Evolutionary conservation across 108 stramenopile genomes (phyloP).

Genomic region (Nitzschia sp.): DNA sequence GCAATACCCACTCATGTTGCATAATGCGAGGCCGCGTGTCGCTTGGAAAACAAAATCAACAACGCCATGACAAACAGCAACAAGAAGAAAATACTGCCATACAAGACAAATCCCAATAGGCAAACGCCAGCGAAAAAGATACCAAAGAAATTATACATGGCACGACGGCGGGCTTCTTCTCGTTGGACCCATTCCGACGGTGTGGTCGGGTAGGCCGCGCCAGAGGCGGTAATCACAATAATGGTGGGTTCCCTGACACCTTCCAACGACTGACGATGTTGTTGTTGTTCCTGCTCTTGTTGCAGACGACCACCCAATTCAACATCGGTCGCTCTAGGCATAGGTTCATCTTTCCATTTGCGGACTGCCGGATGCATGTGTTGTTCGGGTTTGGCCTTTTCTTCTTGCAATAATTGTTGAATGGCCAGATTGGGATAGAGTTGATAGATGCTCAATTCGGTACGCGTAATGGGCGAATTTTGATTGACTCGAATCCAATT

Average conservation of each 20-base stretch:
- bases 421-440: conserved; percentile 28
- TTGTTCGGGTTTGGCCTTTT: conserved; percentile 9
- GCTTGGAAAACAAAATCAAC: conserved; percentile 6
- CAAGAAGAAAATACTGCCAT: background rate
- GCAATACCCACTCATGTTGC: no score
- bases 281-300: background rate
- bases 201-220: background rate
- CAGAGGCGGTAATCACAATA: background rate
- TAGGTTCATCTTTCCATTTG: conserved; percentile 17
- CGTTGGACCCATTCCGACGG: background rate
- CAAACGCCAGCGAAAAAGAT: background rate
- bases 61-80: conserved; percentile 2
- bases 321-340: conserved; percentile 4
- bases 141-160: background rate
- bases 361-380: conserved; percentile 17
- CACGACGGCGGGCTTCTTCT: conserved; percentile 1
- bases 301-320: conserved; percentile 1
- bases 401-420: conserved; percentile 11
- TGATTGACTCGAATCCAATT: conserved; percentile 24
- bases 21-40: no score
- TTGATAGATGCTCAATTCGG: background rate
- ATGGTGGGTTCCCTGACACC: background rate
- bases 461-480: conserved; percentile 18
- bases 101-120: conserved; percentile 4
- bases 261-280: background rate